Base-by-base conservation (phyloP, 2,329 filamentous ascomycete genomes). In the Pyrenochaeta sp. region DNA sequence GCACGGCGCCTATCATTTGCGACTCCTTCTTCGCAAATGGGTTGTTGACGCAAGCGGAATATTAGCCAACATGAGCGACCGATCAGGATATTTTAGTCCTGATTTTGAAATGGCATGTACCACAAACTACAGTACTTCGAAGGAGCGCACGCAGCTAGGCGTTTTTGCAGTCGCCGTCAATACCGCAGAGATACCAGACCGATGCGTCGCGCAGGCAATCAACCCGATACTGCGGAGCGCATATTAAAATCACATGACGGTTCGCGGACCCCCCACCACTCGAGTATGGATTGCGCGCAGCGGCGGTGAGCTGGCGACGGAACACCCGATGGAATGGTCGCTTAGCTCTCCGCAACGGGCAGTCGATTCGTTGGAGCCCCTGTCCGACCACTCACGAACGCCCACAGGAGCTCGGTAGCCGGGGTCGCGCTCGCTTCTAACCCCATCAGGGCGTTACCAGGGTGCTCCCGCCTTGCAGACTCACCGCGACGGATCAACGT, bases 261-360 rank as follows among this genome's bases (percentile, higher is more conserved):
- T 31, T 54, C 41, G 51, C 54, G 44, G 13, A 38, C 18, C 30
- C 14, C 39, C 40, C 27, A 35, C 36, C 43, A 26, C 34, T 42
- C 22, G 10, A 45, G 38, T 35, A 37, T 36, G 41, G 44, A 53
- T 49, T 46, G 48, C 36, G 41, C 44, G 43, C 48, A 51, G 58
- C 58, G 56, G 58, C 58, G 58, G 58, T 61, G 58, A 55, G 51
- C 34, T 53, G 44, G 34, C 30, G 23, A 41, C 46, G 46, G 43
- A 36, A 44, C 41, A 41, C 35, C 57, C 60, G 56, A 55, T 27
- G 18, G 29, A 37, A 26, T 41, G 53, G 48, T 58, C 38, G 45
- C 29, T 31, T 45, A 37, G 30, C n/a, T 17, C 6, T 32, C 55
- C 44, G 7, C 20, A 58, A 54, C 26, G 45, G 49, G 57, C 41